Evolutionary conservation across 2,329 filamentous ascomycete species (phyloP).

Genomic region (Botrytis deweyae): DNA sequence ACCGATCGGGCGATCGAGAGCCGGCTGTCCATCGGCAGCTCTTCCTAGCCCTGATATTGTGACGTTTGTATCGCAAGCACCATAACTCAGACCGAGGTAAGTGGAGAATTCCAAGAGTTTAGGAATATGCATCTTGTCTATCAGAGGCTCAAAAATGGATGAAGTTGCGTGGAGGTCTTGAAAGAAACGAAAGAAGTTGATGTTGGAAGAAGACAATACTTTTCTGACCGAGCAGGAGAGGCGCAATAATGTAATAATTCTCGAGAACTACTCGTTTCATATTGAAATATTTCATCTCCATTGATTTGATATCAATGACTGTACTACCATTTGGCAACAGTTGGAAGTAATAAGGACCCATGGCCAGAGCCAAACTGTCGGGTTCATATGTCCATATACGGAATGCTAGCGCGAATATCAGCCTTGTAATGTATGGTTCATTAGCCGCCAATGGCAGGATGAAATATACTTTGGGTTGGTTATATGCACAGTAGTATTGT

Average conservation of each 20-base stretch:
- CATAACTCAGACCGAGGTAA: neutral
- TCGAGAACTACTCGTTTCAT: constrained; percentile 7
- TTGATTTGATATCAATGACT: neutral
- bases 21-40: constrained; percentile 5
- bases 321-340: constrained; percentile 8
- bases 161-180: neutral
- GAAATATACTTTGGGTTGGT: neutral
- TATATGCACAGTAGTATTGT: neutral
- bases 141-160: neutral
- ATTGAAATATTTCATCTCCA: neutral
- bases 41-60: constrained; percentile 9
- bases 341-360: constrained; percentile 14
- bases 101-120: neutral
- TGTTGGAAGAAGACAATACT: neutral
- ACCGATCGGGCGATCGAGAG: neutral
- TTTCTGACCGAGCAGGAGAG: neutral
- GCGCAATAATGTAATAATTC: neutral
- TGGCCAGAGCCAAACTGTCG: constrained; percentile 13
- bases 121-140: constrained; percentile 4
- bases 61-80: constrained; percentile 16
- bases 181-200: neutral
- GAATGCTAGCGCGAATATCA: neutral
- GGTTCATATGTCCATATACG: neutral
- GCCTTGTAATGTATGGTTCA: neutral
- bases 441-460: constrained; percentile 3